phyloP scores from a whole-genome alignment of 164 flowering plant genomes.

The Hamamelis virginiana region DNA sequence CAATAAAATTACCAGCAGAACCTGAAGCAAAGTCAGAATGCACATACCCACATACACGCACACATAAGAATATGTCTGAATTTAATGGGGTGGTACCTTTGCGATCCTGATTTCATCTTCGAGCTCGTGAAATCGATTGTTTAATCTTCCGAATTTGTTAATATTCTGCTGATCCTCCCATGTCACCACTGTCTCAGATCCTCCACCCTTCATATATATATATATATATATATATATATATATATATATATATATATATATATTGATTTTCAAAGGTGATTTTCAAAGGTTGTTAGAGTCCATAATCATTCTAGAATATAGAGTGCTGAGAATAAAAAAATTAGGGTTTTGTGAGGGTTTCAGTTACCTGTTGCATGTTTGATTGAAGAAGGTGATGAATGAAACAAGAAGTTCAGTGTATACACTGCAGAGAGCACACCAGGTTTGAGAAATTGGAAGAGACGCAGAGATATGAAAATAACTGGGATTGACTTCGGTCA shows the following conservation, averaged over 20 bases:
- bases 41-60: not conserved
- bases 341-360: not conserved
- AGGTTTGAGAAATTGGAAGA: too few relatives aligned
- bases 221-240: not conserved
- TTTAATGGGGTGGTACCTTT: constrained; percentile 43
- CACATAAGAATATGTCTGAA: not conserved
- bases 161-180: constrained; percentile 99
- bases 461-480: too few relatives aligned
- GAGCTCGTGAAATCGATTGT: constrained; percentile 89
- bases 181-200: constrained; percentile 83
- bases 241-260: too few relatives aligned
- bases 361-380: not conserved
- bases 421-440: too few relatives aligned
- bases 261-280: too few relatives aligned
- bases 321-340: not conserved
- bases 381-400: not conserved
- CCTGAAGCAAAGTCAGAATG: not conserved
- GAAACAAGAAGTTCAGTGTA: too few relatives aligned
- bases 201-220: constrained; percentile 38
- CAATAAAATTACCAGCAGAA: constrained; percentile 2
- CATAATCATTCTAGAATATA: too few relatives aligned
- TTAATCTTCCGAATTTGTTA: constrained; percentile 81
- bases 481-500: too few relatives aligned
- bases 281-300: too few relatives aligned
- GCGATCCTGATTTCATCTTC: constrained; percentile 80